phyloP scores from a whole-genome alignment of 208 protist genomes.

The Porcisia hertigi region DNA sequence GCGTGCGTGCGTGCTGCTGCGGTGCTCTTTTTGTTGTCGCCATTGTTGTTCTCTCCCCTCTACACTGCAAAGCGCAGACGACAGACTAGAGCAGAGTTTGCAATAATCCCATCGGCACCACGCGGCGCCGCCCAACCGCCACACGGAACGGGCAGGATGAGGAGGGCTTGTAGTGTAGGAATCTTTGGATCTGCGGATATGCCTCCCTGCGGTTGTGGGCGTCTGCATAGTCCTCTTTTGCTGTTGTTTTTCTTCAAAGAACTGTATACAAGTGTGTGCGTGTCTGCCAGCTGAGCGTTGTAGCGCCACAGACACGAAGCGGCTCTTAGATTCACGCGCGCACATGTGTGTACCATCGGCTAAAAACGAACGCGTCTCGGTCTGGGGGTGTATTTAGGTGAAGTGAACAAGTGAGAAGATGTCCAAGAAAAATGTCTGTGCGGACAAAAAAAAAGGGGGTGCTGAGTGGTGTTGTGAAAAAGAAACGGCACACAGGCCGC shows the following conservation, averaged over 20 bases:
- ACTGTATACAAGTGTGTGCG: background rate
- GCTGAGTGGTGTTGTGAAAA: background rate
- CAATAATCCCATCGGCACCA: background rate
- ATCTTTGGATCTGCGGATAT: conserved; percentile 1
- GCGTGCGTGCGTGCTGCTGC: background rate
- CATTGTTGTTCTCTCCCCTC: background rate
- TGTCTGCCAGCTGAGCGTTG: background rate
- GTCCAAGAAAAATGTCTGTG: background rate
- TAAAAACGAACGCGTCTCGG: background rate
- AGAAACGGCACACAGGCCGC: background rate
- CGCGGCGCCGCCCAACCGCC: background rate
- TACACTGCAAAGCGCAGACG: background rate
- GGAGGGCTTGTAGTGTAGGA: conserved; percentile 7
- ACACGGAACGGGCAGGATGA: background rate
- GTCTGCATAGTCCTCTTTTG: background rate
- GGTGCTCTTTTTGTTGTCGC: background rate
- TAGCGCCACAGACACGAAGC: background rate
- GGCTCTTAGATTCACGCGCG: background rate
- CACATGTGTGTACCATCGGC: background rate
- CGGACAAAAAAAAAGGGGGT: background rate
- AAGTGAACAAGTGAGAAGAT: background rate
- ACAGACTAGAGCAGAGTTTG: background rate
- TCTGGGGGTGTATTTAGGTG: background rate
- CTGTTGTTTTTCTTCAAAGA: too few relatives aligned
- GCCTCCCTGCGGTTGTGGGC: background rate